These are phyloP conservation scores for Xylaria sp. DNA, from an alignment of 2,329 filamentous ascomycete species.

Conservation along the genomic window DNA sequence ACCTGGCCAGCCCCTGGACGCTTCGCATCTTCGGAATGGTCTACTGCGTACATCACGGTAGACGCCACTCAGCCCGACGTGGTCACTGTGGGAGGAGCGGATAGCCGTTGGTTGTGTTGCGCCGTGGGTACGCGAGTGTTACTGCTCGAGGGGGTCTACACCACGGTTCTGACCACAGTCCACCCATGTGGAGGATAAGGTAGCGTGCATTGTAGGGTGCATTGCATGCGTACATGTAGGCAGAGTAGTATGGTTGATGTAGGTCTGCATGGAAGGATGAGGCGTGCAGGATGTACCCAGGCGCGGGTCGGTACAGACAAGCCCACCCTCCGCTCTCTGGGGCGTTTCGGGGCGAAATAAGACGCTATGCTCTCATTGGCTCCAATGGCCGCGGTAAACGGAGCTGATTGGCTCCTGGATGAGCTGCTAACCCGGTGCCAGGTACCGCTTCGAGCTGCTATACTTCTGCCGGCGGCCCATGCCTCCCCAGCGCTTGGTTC, in stretches of 20 bases:
- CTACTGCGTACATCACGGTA: neutral
- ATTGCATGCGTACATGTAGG: neutral
- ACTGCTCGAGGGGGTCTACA: neutral
- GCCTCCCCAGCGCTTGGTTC: neutral
- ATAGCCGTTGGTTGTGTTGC: no score
- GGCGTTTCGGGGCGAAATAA: neutral
- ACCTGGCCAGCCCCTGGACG: conserved; percentile 19
- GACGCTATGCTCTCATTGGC: conserved; percentile 11
- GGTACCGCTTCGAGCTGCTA: neutral
- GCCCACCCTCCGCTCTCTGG: no score
- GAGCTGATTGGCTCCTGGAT: conserved; percentile 9
- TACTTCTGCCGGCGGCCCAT: conserved; percentile 2
- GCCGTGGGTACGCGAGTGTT: conserved; percentile 13
- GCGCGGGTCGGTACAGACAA: no score
- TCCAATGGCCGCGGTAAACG: neutral
- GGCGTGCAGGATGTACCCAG: neutral
- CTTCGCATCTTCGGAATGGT: conserved; percentile 26
- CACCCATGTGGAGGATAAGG: conserved; percentile 4
- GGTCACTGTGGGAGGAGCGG: conserved; percentile 11
- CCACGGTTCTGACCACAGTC: conserved; percentile 7
- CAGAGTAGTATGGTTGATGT: neutral
- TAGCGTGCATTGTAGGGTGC: neutral
- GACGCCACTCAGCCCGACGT: conserved; percentile 16
- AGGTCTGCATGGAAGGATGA: neutral
- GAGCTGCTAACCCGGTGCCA: conserved; percentile 8